Base-by-base conservation (phyloP, 345 rosid genomes). In the Gossypium mustelinum region DNA sequence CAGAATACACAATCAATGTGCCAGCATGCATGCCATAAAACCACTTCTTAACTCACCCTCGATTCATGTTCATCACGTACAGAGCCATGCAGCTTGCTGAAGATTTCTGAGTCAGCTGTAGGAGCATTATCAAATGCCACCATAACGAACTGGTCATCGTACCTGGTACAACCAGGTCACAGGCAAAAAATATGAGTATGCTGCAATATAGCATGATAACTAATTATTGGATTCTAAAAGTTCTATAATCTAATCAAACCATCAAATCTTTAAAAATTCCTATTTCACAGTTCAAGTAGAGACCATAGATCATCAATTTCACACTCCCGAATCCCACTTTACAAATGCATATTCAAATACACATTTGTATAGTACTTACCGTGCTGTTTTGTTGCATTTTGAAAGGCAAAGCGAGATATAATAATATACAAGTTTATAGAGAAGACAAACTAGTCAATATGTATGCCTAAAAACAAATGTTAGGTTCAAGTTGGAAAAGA, bases 71-170 rank as follows among this genome's bases (percentile, higher is more conserved):
- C 88, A 61, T 93, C 98, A 81, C 97, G 97, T 74, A 83, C 71
- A 79, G 90, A 83, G 78, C 75, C 78, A 80, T 88, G 82, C 79
- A 95, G 71, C 86, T 93, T 93, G 81, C 89, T 82, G 78, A 86
- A 95, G 77, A 39, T 57, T 83, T 90, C 97, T 68, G 97, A 88
- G 84, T 89, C 98, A 68, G 89, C 91, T 18, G 98, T 95, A 54
- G 99, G 98, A 80, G 94, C 93, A 88, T 81, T 76, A 81, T 93
- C 99, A 81, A 95, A 91, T 65, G 90, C 62, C n/a, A 87, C 97
- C 12, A 87, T 72, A 41, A 89, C 94, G 77, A 88, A 93, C 78
- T 91, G 94, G 77, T 93, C 99, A 12, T 87, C 76, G 14, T 85
- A 82, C 90, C 99, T 95, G 88, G 61, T 29, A 66, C 73, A 84